Evolutionary conservation across 202 grass and related monocot species (phyloP).

Genomic region (Digitaria exilis): DNA sequence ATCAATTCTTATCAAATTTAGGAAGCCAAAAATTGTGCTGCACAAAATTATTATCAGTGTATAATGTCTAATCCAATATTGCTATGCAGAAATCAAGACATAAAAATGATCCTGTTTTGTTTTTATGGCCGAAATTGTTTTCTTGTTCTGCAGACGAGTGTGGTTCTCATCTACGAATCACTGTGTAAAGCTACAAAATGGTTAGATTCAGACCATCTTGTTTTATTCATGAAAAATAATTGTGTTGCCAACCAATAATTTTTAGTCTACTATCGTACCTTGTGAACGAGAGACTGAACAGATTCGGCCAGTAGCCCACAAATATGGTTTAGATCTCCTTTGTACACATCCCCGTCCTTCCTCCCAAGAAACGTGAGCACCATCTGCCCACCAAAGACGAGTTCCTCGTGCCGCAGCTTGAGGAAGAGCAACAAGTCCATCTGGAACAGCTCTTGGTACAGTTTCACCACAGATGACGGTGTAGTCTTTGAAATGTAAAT

Average conservation of each 20-base stretch:
- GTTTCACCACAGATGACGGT: background rate
- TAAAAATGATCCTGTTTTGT: background rate
- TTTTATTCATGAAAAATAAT: background rate
- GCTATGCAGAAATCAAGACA: background rate
- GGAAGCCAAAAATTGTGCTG: background rate
- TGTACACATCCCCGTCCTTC: background rate
- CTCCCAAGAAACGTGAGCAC: conserved; percentile 50
- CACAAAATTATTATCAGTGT: background rate
- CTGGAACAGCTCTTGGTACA: conserved; percentile 40
- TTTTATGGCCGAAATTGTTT: background rate
- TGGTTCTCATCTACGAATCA: background rate
- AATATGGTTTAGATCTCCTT: background rate
- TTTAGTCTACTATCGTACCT: background rate
- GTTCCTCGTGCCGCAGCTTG: conserved; percentile 34
- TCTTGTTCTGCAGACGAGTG: background rate
- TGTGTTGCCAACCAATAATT: background rate
- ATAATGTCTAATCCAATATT: background rate
- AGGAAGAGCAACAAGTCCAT: conserved; percentile 48
- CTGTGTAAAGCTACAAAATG: background rate
- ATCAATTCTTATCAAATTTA: background rate
- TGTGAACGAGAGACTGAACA: background rate
- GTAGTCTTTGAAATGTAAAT: conserved; percentile 29
- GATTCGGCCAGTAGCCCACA: conserved; percentile 7
- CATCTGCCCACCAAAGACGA: conserved; percentile 36
- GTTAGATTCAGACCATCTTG: background rate